Evolutionary conservation across 257 asterid genomes (phyloP).

Genomic region (Prunella vulgaris): DNA sequence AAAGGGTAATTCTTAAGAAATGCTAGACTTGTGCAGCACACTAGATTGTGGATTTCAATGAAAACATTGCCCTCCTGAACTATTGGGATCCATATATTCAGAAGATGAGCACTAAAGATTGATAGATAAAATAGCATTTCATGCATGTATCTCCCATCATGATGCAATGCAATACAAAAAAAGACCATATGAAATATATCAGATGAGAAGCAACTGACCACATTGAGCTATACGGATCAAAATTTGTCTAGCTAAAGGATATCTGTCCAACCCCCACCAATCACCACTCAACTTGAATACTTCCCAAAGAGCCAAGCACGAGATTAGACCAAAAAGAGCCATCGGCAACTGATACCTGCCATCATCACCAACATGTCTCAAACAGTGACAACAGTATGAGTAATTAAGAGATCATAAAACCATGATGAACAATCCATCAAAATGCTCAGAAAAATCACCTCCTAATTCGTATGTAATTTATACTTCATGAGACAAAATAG

Average conservation of each 20-base stretch:
- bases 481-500: background rate
- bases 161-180: background rate
- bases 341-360: constrained; percentile 80
- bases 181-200: background rate
- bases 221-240: constrained; percentile 63
- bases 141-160: background rate
- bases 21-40: background rate
- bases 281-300: constrained; percentile 51
- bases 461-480: background rate
- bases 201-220: constrained; percentile 50
- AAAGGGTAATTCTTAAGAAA: background rate
- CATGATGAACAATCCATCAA: background rate
- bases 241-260: constrained; percentile 43
- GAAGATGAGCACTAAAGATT: background rate
- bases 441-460: background rate
- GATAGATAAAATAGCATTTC: background rate
- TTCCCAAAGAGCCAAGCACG: constrained; percentile 86
- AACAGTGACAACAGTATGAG: too few relatives aligned
- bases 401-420: background rate
- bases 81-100: background rate
- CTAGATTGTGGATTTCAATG: background rate
- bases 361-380: constrained; percentile 16
- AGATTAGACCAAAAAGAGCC: constrained; percentile 70
- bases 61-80: background rate
- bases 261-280: constrained; percentile 53